A percentile compares a stretch with the other conserved stretches of the same genome.
Evolutionary conservation across 2,329 filamentous ascomycete species (phyloP).

Genomic region (Fusarium buharicum): DNA sequence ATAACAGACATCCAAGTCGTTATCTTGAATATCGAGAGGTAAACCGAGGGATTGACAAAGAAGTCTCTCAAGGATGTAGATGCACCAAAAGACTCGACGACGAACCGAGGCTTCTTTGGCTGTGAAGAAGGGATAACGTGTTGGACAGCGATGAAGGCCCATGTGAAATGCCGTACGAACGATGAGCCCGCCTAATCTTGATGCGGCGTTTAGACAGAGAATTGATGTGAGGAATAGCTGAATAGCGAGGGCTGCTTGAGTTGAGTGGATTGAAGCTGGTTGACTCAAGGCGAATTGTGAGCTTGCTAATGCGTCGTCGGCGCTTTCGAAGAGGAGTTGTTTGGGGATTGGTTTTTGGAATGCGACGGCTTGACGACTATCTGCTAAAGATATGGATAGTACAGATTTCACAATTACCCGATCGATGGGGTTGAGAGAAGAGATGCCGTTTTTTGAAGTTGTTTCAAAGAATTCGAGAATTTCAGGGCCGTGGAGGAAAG

Average conservation of each 20-base stretch:
- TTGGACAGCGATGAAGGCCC: conserved; percentile 67
- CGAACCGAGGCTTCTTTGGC: conserved; percentile 58
- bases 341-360: conserved; percentile 51
- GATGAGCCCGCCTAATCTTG: conserved; percentile 64
- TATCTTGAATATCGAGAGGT: conserved; percentile 64
- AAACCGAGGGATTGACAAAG: conserved; percentile 66
- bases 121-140: conserved; percentile 62
- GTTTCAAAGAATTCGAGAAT: conserved; percentile 60
- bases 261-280: conserved; percentile 58
- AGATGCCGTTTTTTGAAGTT: conserved; percentile 49
- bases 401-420: conserved; percentile 59
- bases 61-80: conserved; percentile 65
- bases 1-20: conserved; percentile 68
- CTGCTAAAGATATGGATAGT: conserved; percentile 64
- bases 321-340: conserved; percentile 58
- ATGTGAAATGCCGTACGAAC: conserved; percentile 66
- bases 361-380: conserved; percentile 56
- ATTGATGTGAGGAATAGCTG: conserved; percentile 67
- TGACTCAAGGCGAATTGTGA: conserved; percentile 59
- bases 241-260: conserved; percentile 63
- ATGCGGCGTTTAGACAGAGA: conserved; percentile 66
- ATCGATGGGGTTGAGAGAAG: conserved; percentile 50
- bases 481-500: conserved; percentile 65
- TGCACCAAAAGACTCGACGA: conserved; percentile 65
- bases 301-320: conserved; percentile 61